Evolutionary conservation across 768 basidiomycete genomes (phyloP).

Genomic region (Pholiota microspora): DNA sequence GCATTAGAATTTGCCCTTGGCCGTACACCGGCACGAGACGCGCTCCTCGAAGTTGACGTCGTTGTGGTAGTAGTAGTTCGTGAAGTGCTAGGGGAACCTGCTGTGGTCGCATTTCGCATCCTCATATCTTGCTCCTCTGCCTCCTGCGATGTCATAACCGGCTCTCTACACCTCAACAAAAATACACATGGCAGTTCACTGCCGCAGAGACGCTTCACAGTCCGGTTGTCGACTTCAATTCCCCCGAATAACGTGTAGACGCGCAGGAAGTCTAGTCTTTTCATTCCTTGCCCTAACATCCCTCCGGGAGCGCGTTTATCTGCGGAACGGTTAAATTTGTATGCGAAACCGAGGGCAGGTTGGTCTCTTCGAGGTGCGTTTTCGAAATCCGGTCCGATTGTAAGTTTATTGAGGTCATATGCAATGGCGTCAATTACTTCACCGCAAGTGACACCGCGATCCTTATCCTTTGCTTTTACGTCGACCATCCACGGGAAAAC

Average conservation of each 20-base stretch:
- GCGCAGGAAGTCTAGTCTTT: constrained; percentile 66
- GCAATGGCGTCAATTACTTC: constrained; percentile 61
- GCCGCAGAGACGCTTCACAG: constrained; percentile 43
- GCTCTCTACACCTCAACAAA: constrained; percentile 50
- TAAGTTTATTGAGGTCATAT: constrained; percentile 46
- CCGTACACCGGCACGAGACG: constrained; percentile 11
- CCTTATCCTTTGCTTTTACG: constrained; percentile 54
- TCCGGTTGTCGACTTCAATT: constrained; percentile 41
- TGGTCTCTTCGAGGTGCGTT: constrained; percentile 32
- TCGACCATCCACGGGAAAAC: constrained; percentile 73
- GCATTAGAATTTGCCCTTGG: constrained; percentile 22
- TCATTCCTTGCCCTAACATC: constrained; percentile 56
- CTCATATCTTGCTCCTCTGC: constrained; percentile 43
- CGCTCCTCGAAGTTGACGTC: constrained; percentile 2
- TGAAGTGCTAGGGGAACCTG: no score
- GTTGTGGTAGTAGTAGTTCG: no score
- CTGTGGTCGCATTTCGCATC: constrained; percentile 21
- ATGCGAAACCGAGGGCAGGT: constrained; percentile 47
- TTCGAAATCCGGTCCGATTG: constrained; percentile 53
- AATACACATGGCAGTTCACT: constrained; percentile 57
- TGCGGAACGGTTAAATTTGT: constrained; percentile 65
- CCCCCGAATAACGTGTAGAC: constrained; percentile 64
- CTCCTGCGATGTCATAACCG: constrained; percentile 51
- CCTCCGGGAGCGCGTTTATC: constrained; percentile 69
- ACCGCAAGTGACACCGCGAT: constrained; percentile 66